phyloP scores from a whole-genome alignment of 2,329 filamentous ascomycete genomes.

The Gyromitra esculenta region DNA sequence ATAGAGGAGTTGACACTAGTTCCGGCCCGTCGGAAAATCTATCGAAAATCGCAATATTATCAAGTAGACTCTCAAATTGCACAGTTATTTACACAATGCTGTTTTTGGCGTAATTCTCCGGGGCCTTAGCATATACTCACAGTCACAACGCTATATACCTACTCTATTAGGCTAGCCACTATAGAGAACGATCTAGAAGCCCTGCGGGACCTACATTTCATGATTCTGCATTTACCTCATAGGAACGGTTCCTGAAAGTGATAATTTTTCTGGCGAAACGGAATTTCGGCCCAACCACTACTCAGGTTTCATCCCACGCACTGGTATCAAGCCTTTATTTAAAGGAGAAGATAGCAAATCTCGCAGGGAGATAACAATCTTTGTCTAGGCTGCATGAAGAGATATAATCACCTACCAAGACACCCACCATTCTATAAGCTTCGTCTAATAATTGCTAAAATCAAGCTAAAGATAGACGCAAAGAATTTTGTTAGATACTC shows the following conservation, averaged over 20 bases:
- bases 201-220: not conserved
- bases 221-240: not conserved
- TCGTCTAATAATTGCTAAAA: too few species aligned
- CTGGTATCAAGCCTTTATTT: not conserved
- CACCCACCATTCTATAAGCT: too few species aligned
- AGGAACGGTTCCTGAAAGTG: not conserved
- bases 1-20: not conserved
- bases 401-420: too few species aligned
- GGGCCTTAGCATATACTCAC: not conserved
- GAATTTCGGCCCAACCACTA: not conserved
- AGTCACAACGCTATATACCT: not conserved
- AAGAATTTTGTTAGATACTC: too few species aligned
- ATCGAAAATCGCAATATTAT: not conserved
- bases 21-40: not conserved
- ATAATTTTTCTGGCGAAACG: not conserved
- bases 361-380: not conserved
- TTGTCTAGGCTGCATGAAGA: too few species aligned
- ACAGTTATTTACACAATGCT: not conserved
- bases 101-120: slow-evolving; percentile 11
- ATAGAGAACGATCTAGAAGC: not conserved
- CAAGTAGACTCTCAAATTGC: not conserved
- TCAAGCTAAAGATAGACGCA: too few species aligned
- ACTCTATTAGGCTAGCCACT: not conserved
- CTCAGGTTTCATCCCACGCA: not conserved
- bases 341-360: not conserved